phyloP scores from a whole-genome alignment of 768 basidiomycete species.

The Pluteus cervinus region DNA sequence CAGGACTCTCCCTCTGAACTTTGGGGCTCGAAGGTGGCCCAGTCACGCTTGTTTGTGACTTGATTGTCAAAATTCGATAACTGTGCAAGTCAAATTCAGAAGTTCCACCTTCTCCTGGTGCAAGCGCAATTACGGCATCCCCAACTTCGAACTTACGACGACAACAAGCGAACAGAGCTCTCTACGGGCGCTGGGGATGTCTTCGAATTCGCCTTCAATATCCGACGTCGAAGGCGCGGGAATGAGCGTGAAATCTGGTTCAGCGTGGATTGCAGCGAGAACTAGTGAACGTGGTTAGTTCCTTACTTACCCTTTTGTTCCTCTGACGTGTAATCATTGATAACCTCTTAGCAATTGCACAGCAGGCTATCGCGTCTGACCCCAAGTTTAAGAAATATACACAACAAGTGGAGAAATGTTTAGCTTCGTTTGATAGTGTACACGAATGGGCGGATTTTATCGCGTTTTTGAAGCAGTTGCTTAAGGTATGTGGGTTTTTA shows the following conservation, averaged over 20 bases:
- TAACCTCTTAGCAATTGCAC: slow-evolving; percentile 33
- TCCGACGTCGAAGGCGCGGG: slow-evolving; percentile 27
- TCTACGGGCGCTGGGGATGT: too few species aligned
- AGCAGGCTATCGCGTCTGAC: slow-evolving; percentile 64
- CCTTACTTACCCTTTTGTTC: not conserved
- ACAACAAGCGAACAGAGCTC: too few species aligned
- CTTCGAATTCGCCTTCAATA: slow-evolving; percentile 19
- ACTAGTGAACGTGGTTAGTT: slow-evolving; percentile 47
- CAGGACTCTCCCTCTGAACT: too few species aligned
- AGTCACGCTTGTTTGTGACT: too few species aligned
- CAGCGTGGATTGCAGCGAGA: slow-evolving; percentile 34
- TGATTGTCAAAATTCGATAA: too few species aligned
- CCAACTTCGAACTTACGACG: too few species aligned
- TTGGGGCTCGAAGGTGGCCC: too few species aligned
- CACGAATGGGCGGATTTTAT: slow-evolving; percentile 99
- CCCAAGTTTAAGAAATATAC: slow-evolving; percentile 94
- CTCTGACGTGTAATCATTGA: slow-evolving; percentile 5
- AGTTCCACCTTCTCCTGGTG: too few species aligned
- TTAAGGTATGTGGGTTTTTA: slow-evolving; percentile 64
- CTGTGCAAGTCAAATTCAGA: too few species aligned
- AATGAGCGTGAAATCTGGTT: slow-evolving; percentile 29
- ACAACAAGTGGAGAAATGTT: slow-evolving; percentile 86
- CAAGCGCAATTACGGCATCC: too few species aligned
- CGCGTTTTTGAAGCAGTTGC: slow-evolving; percentile 88
- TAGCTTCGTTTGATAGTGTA: slow-evolving; percentile 90